These are phyloP conservation scores for Mortierella sp. DNA, from an alignment of 371 early-diverging fungal genomes.

Conservation along the genomic window DNA sequence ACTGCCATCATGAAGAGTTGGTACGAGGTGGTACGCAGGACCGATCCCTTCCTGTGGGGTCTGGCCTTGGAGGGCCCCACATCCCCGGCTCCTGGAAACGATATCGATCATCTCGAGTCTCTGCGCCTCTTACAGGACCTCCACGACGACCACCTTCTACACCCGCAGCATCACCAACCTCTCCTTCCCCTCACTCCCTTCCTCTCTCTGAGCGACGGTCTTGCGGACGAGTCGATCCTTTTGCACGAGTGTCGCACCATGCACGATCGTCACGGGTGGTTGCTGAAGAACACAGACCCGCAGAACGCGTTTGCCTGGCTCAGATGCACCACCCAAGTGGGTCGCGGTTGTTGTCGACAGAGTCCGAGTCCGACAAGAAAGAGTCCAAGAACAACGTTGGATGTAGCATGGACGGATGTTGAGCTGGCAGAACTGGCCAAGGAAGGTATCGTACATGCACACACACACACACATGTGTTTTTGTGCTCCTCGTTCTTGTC, in stretches of 20 bases:
- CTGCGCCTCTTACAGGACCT: neutral
- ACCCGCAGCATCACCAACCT: conserved; percentile 6
- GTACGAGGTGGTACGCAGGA: conserved; percentile 39
- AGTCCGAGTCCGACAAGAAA: neutral
- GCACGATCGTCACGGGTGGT: conserved; percentile 18
- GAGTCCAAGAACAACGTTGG: conserved; percentile 2
- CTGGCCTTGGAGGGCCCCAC: conserved; percentile 34
- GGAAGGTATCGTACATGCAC: conserved; percentile 16
- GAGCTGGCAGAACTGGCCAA: neutral
- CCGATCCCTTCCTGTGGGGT: conserved; percentile 50
- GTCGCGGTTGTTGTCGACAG: too few species aligned
- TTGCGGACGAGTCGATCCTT: neutral
- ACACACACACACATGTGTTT: too few species aligned
- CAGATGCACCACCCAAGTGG: conserved; percentile 39
- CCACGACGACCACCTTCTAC: neutral
- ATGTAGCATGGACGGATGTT: conserved; percentile 5
- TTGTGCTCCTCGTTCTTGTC: neutral
- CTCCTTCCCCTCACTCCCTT: neutral
- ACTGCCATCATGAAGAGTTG: conserved; percentile 45
- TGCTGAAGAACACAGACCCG: conserved; percentile 19
- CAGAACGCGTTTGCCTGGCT: conserved; percentile 34
- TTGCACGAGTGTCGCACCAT: neutral
- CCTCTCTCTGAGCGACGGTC: neutral
- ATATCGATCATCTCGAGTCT: neutral
- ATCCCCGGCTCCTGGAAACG: neutral